Conservation (phyloP, 2,329 filamentous ascomycete genomes). For the Huntiella bhutanensis region DNA sequence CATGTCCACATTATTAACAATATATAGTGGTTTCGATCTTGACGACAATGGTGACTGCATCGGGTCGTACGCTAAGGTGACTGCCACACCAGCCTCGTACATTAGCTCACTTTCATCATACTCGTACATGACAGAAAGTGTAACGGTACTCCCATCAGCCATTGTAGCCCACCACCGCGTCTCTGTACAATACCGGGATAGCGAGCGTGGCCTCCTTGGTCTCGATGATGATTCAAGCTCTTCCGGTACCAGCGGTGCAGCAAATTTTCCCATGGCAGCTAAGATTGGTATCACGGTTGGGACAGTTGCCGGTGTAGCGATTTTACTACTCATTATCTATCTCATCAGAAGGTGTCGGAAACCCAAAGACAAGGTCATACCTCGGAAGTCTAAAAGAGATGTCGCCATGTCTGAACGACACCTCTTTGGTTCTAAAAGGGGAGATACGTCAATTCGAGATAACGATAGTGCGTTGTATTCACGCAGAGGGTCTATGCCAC, state of each 20-base stretch:
- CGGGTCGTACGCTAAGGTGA: conserved; percentile 19
- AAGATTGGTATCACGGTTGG: conserved; percentile 13
- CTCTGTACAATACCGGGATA: conserved; percentile 21
- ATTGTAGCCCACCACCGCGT: conserved; percentile 22
- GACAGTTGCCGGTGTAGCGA: conserved; percentile 6
- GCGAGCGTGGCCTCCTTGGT: conserved; percentile 19
- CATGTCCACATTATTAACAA: background rate
- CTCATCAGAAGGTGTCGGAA: conserved; percentile 10
- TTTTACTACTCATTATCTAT: conserved; percentile 8
- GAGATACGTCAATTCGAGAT: no score
- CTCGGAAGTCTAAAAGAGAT: background rate
- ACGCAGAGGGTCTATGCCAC: background rate
- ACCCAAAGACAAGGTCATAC: conserved; percentile 3
- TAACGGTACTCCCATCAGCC: conserved; percentile 21
- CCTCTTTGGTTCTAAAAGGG: background rate
- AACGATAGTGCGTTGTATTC: background rate
- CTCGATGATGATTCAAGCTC: conserved; percentile 15
- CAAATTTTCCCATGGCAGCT: conserved; percentile 7
- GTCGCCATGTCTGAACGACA: background rate
- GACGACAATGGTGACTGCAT: conserved; percentile 18
- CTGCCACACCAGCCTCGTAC: conserved; percentile 21
- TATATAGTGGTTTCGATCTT: conserved; percentile 19
- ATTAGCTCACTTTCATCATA: conserved; percentile 18
- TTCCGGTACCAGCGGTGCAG: background rate
- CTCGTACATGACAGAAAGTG: conserved; percentile 11